Conservation (phyloP, 805 yeast species). For the Nakazawaea holstii region DNA sequence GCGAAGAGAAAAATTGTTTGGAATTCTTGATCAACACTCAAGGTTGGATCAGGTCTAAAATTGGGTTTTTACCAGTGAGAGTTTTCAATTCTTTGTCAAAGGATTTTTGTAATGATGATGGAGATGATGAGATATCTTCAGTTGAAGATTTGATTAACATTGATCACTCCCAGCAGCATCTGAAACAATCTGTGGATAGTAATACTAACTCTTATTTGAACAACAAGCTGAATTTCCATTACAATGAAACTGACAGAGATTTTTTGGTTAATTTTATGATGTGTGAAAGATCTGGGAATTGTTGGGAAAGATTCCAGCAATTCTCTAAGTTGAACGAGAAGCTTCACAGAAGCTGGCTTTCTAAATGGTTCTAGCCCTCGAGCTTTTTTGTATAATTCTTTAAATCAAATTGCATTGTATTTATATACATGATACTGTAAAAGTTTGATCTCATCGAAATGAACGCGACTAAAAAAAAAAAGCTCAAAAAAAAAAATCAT, state of each 20-base stretch:
- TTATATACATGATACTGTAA: background rate
- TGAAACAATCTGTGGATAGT: constrained; percentile 6
- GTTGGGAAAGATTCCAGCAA: constrained; percentile 36
- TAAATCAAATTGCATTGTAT: background rate
- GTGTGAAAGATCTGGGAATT: constrained; percentile 30
- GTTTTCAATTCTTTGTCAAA: constrained; percentile 30
- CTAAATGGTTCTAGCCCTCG: constrained; percentile 13
- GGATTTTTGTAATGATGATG: constrained; percentile 29
- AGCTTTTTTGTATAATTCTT: no score
- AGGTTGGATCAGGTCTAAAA: constrained; percentile 34
- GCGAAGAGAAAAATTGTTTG: constrained; percentile 33
- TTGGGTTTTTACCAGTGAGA: constrained; percentile 34
- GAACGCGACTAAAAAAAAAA: background rate
- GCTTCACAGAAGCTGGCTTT: constrained; percentile 27
- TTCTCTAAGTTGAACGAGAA: constrained; percentile 25
- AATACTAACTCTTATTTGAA: constrained; percentile 15
- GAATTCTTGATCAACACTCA: constrained; percentile 31
- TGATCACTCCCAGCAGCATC: constrained; percentile 6
- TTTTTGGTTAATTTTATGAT: constrained; percentile 34
- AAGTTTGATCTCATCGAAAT: background rate
- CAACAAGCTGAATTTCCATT: constrained; percentile 25
- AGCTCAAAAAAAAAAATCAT: background rate
- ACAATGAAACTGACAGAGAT: constrained; percentile 30
- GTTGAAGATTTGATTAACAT: constrained; percentile 15
- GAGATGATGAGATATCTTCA: constrained; percentile 18